Conservation (phyloP, 2,329 filamentous ascomycete species). For the Magnaporthiopsis rhizophila region DNA sequence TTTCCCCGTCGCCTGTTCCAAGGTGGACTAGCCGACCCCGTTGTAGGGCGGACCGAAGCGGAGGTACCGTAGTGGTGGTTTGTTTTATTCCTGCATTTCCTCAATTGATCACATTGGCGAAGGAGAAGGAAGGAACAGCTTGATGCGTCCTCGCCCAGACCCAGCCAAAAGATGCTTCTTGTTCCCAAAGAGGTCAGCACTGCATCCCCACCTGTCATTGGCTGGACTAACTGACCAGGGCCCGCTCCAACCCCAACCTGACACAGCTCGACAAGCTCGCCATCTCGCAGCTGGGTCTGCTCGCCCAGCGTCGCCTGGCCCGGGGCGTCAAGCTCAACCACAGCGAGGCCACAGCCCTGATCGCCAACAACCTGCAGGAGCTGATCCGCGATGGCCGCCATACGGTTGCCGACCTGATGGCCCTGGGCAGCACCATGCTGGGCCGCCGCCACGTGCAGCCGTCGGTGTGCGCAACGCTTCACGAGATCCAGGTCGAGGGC, state of each 20-base stretch:
- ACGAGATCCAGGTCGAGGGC: slow-evolving; percentile 86
- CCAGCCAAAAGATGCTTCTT: slow-evolving; percentile 28
- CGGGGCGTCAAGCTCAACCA: slow-evolving; percentile 86
- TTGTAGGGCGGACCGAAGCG: no score
- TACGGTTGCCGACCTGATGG: slow-evolving; percentile 88
- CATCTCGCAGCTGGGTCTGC: slow-evolving; percentile 78
- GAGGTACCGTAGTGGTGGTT: no score
- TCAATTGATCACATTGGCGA: no score
- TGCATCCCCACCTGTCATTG: no score
- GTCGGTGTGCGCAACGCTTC: slow-evolving; percentile 68
- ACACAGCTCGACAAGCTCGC: slow-evolving; percentile 90
- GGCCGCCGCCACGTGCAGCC: slow-evolving; percentile 87
- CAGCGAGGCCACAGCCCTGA: slow-evolving; percentile 75
- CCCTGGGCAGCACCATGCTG: slow-evolving; percentile 82
- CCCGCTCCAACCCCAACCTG: no score
- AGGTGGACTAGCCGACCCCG: no score
- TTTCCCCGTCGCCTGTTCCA: no score
- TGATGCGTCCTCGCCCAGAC: neutral
- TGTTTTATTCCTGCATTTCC: no score
- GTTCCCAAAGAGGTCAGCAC: slow-evolving; percentile 27
- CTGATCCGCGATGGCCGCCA: slow-evolving; percentile 95
- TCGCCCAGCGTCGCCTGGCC: slow-evolving; percentile 82
- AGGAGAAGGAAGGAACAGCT: no score
- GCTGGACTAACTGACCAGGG: no score
- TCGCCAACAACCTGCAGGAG: slow-evolving; percentile 86